Percentiles rank a stretch among this genome's conserved stretches.
Evolutionary conservation across 495 filamentous ascomycete species (phyloP).

Genomic region (Penicilliopsis zonata): DNA sequence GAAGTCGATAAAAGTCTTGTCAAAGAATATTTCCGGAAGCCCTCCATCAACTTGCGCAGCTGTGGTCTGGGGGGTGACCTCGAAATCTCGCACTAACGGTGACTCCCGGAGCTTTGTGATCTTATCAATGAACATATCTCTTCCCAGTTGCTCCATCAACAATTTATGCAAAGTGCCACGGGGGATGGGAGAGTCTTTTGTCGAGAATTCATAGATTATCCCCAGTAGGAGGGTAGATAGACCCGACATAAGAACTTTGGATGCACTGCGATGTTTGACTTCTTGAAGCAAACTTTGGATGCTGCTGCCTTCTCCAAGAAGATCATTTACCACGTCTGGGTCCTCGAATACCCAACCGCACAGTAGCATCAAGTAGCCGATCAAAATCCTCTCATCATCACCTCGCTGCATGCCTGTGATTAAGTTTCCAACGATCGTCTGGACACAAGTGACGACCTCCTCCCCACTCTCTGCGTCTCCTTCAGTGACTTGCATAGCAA

Average conservation of each 20-base stretch:
- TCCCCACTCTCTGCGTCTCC: conserved; percentile 85
- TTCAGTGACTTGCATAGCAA: conserved; percentile 73
- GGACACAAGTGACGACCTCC: conserved; percentile 91
- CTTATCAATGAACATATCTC: conserved; percentile 82
- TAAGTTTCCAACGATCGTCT: conserved; percentile 71
- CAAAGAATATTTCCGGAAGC: conserved; percentile 77
- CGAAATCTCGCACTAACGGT: conserved; percentile 82
- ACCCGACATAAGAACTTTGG: conserved; percentile 60
- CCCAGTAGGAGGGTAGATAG: conserved; percentile 76
- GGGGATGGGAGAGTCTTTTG: conserved; percentile 87
- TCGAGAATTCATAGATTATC: conserved; percentile 93
- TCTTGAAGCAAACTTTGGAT: conserved; percentile 75
- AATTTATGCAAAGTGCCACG: conserved; percentile 72
- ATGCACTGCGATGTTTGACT: conserved; percentile 45
- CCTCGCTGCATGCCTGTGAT: conserved; percentile 59
- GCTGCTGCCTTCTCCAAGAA: conserved; percentile 88
- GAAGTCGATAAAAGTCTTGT: conserved; percentile 81
- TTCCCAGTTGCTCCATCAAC: conserved; percentile 64
- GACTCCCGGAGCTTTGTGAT: conserved; percentile 67
- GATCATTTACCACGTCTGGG: conserved; percentile 81
- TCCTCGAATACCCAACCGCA: conserved; percentile 91
- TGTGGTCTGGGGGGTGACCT: conserved; percentile 64
- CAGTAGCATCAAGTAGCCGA: conserved; percentile 89
- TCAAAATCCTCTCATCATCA: conserved; percentile 68
- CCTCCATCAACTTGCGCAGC: conserved; percentile 41